A percentile compares a stretch with the other conserved stretches of the same genome.
Conservation (phyloP, 768 basidiomycete genomes). For the Gloeopeniophorella convolvens region DNA sequence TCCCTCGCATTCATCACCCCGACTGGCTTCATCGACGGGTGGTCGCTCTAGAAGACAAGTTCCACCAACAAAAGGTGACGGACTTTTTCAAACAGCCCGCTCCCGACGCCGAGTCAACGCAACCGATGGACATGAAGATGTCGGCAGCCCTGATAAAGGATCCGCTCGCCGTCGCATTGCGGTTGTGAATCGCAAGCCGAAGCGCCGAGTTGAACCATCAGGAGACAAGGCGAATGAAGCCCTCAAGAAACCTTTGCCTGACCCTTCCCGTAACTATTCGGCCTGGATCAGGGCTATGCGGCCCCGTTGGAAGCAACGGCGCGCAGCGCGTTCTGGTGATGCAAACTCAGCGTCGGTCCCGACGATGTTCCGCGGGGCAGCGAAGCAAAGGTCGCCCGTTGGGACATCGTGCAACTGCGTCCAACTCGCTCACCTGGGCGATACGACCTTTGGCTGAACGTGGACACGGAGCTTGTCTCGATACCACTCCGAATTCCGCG, state of each 20-base stretch:
- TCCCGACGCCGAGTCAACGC: constrained; percentile 27
- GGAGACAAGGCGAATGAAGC: constrained; percentile 30
- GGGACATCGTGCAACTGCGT: constrained; percentile 93
- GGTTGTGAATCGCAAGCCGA: constrained; percentile 45
- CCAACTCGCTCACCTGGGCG: constrained; percentile 71
- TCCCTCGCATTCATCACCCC: constrained; percentile 91
- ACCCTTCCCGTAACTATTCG: constrained; percentile 59
- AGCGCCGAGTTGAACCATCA: constrained; percentile 35
- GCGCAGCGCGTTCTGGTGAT: constrained; percentile 36
- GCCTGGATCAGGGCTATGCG: constrained; percentile 75
- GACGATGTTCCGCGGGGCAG: constrained; percentile 64
- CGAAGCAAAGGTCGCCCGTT: constrained; percentile 56
- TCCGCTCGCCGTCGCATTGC: constrained; percentile 39
- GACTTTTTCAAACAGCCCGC: constrained; percentile 72
- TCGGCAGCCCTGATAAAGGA: constrained; percentile 24
- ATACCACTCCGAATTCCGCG: constrained; percentile 82
- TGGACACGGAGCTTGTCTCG: constrained; percentile 71
- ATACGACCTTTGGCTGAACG: constrained; percentile 82
- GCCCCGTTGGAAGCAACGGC: constrained; percentile 65
- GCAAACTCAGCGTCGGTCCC: constrained; percentile 45
- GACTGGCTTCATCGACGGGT: constrained; percentile 96
- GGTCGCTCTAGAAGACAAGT: constrained; percentile 86
- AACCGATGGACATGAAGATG: constrained; percentile 55
- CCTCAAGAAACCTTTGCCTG: constrained; percentile 43
- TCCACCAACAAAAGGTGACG: constrained; percentile 96